phyloP scores from a whole-genome alignment of 163 green algal genomes.

The Picocystis sp. region DNA sequence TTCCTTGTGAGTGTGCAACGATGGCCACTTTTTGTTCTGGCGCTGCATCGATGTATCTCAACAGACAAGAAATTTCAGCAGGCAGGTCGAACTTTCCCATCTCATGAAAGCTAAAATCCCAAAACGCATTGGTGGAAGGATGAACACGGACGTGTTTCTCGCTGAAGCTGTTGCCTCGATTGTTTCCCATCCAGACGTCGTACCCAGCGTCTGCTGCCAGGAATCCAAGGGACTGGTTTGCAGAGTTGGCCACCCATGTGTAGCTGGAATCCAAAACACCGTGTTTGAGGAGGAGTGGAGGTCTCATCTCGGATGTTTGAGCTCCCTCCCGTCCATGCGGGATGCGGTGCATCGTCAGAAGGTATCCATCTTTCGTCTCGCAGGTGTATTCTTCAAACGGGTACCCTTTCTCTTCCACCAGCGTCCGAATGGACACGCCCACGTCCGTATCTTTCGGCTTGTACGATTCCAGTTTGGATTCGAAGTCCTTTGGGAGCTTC shows the following conservation, averaged over 20 bases:
- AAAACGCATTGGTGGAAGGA: constrained; percentile 27
- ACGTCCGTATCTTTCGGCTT: too few species aligned
- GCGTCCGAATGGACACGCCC: not conserved
- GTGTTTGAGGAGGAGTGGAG: not conserved
- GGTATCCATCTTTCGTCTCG: constrained; percentile 39
- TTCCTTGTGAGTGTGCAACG: constrained; percentile 47
- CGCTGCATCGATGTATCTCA: constrained; percentile 13
- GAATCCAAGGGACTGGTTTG: constrained; percentile 3
- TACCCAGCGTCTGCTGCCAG: constrained; percentile 17
- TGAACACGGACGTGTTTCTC: constrained; percentile 29
- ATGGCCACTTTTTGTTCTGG: constrained; percentile 9
- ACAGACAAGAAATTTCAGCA: constrained; percentile 23
- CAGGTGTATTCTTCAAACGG: constrained; percentile 36
- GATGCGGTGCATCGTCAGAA: constrained; percentile 42
- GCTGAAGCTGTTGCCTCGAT: constrained; percentile 46
- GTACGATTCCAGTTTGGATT: too few species aligned
- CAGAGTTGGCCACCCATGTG: constrained; percentile 1
- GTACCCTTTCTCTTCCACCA: constrained; percentile 39
- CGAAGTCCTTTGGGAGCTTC: too few species aligned
- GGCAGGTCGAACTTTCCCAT: constrained; percentile 38
- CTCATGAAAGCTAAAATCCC: constrained; percentile 55
- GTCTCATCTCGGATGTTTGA: not conserved
- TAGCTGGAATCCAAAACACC: constrained; percentile 1
- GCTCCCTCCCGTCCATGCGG: constrained; percentile 11
- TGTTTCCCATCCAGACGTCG: constrained; percentile 63